Evolutionary conservation across 2,329 filamentous ascomycete genomes (phyloP).

Genomic region (Juglanconis oblonga): DNA sequence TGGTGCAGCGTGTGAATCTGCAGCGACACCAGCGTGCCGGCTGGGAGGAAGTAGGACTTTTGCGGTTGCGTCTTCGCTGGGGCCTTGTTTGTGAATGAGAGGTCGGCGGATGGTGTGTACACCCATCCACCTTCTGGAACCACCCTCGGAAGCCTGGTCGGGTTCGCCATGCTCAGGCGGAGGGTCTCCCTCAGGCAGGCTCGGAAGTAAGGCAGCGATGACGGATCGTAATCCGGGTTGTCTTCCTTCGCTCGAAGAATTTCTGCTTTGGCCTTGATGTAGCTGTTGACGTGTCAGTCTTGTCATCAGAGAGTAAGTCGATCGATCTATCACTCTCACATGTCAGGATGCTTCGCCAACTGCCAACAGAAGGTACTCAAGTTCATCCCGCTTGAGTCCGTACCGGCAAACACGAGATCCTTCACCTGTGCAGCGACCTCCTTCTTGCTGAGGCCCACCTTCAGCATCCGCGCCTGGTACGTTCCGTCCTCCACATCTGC

Average conservation of each 20-base stretch:
- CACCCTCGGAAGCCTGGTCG: conserved; percentile 16
- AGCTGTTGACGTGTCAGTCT: conserved; percentile 10
- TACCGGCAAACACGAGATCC: conserved; percentile 53
- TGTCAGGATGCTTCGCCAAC: conserved; percentile 38
- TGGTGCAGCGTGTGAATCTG: conserved; percentile 19
- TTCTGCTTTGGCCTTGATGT: conserved; percentile 7
- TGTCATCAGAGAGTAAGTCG: too few relatives aligned
- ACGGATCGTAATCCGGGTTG: background rate
- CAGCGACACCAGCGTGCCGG: conserved; percentile 4
- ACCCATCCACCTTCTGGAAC: conserved; percentile 10
- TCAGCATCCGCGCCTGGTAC: conserved; percentile 46
- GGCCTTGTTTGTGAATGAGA: background rate
- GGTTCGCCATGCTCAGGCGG: conserved; percentile 19
- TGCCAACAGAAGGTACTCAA: conserved; percentile 45
- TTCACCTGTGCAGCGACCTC: conserved; percentile 51
- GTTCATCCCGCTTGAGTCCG: conserved; percentile 51
- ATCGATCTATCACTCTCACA: conserved; percentile 23
- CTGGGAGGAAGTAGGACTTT: background rate
- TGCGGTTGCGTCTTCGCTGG: background rate
- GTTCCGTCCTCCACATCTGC: conserved; percentile 34
- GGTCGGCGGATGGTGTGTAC: background rate
- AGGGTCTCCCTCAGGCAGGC: conserved; percentile 20
- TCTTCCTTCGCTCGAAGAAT: background rate
- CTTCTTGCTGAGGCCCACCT: conserved; percentile 36
- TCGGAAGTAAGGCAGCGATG: conserved; percentile 20